phyloP scores from a whole-genome alignment of 2,329 filamentous ascomycete genomes.

The Thelonectria rubi region DNA sequence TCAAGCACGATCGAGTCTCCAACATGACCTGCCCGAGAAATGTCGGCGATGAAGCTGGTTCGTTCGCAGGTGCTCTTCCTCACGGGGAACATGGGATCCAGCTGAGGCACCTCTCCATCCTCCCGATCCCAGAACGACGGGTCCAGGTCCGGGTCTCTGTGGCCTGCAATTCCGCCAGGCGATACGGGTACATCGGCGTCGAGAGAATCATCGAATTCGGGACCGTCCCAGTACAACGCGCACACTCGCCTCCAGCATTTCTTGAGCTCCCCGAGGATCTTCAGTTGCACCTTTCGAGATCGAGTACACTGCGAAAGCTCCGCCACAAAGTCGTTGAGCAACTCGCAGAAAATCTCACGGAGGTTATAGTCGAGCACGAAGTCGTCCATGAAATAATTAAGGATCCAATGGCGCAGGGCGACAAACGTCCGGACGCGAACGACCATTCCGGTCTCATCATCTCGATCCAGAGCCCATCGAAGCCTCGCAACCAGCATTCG shows the following conservation, averaged over 20 bases:
- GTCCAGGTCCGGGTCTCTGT: slow-evolving; percentile 64
- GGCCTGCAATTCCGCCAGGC: slow-evolving; percentile 77
- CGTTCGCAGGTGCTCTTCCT: slow-evolving; percentile 36
- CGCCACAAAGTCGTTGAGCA: slow-evolving; percentile 75
- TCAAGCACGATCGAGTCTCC: slow-evolving; percentile 56
- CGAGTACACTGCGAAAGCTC: slow-evolving; percentile 59
- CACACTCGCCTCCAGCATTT: slow-evolving; percentile 97
- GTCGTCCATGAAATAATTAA: slow-evolving; percentile 98
- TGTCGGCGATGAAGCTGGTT: slow-evolving; percentile 57
- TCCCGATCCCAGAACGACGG: slow-evolving; percentile 63
- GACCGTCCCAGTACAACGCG: slow-evolving; percentile 85
- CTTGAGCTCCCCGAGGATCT: slow-evolving; percentile 93
- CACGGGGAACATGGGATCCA: slow-evolving; percentile 52
- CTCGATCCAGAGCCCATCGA: slow-evolving; percentile 82
- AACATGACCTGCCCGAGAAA: slow-evolving; percentile 57
- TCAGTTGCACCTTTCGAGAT: slow-evolving; percentile 68
- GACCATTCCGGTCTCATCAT: slow-evolving; percentile 87
- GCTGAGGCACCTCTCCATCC: slow-evolving; percentile 54
- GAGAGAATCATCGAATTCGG: slow-evolving; percentile 70
- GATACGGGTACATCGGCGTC: slow-evolving; percentile 73
- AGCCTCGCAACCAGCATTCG: slow-evolving; percentile 86
- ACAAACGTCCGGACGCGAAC: slow-evolving; percentile 97
- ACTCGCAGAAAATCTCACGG: slow-evolving; percentile 79
- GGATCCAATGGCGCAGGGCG: slow-evolving; percentile 93
- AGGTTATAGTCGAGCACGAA: slow-evolving; percentile 82